phyloP scores from a whole-genome alignment of 352 stramenopile species.

The Achlya hypogyna region DNA sequence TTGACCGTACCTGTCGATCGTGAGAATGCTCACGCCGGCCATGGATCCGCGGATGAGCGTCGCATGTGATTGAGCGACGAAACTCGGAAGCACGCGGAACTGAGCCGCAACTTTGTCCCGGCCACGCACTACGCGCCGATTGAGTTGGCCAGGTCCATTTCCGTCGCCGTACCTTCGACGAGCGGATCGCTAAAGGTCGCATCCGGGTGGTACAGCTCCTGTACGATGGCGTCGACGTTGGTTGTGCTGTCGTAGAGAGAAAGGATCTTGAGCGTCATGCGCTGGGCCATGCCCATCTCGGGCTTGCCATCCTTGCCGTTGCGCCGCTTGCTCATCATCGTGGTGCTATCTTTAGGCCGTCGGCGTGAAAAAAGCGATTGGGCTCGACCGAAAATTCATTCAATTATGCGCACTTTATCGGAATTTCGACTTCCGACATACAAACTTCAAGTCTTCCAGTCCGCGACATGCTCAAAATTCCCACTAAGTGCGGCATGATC shows the following conservation, averaged over 20 bases:
- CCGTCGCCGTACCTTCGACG: slow-evolving; percentile 30
- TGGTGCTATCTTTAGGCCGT: neutral
- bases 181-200: slow-evolving; percentile 74
- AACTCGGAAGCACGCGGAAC: slow-evolving; percentile 68
- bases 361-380: neutral
- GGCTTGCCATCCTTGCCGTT: slow-evolving; percentile 11
- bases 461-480: neutral
- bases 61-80: slow-evolving; percentile 66
- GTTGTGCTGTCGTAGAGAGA: slow-evolving; percentile 69
- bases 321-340: neutral
- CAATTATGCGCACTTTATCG: neutral
- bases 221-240: slow-evolving; percentile 55
- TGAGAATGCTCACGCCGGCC: slow-evolving; percentile 63
- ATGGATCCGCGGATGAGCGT: slow-evolving; percentile 77
- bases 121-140: slow-evolving; percentile 33
- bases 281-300: slow-evolving; percentile 18
- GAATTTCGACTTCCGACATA: neutral
- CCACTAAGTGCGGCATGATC: neutral
- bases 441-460: neutral
- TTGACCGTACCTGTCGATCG: slow-evolving; percentile 54
- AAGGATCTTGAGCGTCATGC: slow-evolving; percentile 32
- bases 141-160: too few relatives aligned
- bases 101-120: slow-evolving; percentile 79
- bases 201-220: slow-evolving; percentile 65
- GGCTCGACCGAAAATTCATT: neutral